Evolutionary conservation across 2,329 filamentous ascomycete species (phyloP).

Genomic region (Arthroderma sp.): DNA sequence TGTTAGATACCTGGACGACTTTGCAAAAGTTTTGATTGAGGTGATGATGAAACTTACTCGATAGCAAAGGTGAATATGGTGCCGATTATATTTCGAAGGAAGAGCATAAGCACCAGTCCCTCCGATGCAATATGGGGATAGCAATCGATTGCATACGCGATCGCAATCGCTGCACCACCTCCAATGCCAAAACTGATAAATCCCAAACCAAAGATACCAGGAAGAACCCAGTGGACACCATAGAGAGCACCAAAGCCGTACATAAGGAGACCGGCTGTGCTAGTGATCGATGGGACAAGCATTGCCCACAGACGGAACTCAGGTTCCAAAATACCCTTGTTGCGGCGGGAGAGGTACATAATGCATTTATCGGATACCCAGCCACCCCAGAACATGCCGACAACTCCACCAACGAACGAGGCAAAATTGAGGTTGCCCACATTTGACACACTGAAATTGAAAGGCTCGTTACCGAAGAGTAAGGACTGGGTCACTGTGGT

Average conservation of each 20-base stretch:
- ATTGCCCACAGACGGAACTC: slow-evolving; percentile 31
- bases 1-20: not conserved
- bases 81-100: slow-evolving; percentile 28
- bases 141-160: not conserved
- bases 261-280: slow-evolving; percentile 15
- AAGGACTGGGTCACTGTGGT: slow-evolving; percentile 20
- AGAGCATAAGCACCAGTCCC: slow-evolving; percentile 22
- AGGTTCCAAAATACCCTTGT: slow-evolving; percentile 31
- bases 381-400: slow-evolving; percentile 23
- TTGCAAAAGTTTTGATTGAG: not conserved
- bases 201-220: slow-evolving; percentile 18
- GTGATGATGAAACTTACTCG: slow-evolving; percentile 10
- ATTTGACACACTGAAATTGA: slow-evolving; percentile 17
- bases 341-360: slow-evolving; percentile 22
- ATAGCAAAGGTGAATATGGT: slow-evolving; percentile 21
- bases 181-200: slow-evolving; percentile 17
- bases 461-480: slow-evolving; percentile 16
- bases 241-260: slow-evolving; percentile 19
- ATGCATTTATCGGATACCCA: slow-evolving; percentile 26
- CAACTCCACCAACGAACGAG: slow-evolving; percentile 27
- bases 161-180: slow-evolving; percentile 9
- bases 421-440: slow-evolving; percentile 18
- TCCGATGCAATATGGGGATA: slow-evolving; percentile 13
- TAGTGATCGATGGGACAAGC: slow-evolving; percentile 15
- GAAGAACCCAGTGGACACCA: slow-evolving; percentile 16